phyloP scores from a whole-genome alignment of 495 filamentous ascomycete species.

The Aspergillus incahuasiensis region DNA sequence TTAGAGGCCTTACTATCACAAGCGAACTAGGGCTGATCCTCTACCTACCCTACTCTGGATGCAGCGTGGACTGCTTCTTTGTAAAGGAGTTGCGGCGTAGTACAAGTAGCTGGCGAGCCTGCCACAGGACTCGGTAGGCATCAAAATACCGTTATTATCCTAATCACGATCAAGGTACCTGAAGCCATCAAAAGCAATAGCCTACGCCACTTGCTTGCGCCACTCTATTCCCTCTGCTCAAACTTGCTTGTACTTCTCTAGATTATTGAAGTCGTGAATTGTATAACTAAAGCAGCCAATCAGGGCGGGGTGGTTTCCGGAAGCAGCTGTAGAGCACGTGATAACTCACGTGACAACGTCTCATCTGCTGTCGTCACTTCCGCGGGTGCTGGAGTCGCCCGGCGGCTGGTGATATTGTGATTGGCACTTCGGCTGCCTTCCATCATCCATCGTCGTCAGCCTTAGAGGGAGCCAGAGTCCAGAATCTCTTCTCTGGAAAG shows the following conservation, averaged over 20 bases:
- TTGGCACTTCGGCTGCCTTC: neutral
- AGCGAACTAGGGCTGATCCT: too few species aligned
- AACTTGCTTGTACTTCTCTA: neutral
- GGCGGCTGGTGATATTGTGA: neutral
- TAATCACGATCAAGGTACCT: slow-evolving; percentile 4
- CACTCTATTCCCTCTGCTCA: neutral
- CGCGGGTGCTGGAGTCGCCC: neutral
- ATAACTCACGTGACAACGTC: neutral
- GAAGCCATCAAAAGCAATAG: neutral
- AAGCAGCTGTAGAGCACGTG: neutral
- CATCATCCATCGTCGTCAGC: slow-evolving; percentile 5
- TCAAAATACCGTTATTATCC: slow-evolving; percentile 4
- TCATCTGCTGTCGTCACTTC: slow-evolving; percentile 1
- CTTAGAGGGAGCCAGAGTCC: neutral
- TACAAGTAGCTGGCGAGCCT: neutral
- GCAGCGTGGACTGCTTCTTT: neutral
- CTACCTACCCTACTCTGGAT: neutral
- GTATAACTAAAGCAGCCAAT: neutral
- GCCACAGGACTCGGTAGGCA: neutral
- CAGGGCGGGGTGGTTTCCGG: neutral
- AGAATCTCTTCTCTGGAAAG: slow-evolving; percentile 3
- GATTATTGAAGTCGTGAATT: neutral
- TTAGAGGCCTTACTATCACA: too few species aligned
- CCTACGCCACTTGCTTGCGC: neutral
- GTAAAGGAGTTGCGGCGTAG: neutral